Percentiles rank a stretch among this genome's conserved stretches.
Conservation (phyloP, 1,284 basidiomycete genomes). For the Microbotryum saponariae region DNA sequence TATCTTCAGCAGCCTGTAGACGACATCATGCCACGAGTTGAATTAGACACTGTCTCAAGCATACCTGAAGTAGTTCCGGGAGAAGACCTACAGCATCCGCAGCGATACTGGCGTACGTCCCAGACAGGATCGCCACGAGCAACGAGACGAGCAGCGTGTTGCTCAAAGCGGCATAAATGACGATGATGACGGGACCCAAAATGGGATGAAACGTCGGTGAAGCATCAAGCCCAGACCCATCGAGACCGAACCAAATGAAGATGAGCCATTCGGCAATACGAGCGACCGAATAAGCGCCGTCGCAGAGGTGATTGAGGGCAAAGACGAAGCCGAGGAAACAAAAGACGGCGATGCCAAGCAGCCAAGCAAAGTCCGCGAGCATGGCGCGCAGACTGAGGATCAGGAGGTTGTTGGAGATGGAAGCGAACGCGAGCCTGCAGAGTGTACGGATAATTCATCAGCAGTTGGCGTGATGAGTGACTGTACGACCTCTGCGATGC, state of each 20-base stretch:
- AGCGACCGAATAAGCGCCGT: slow-evolving; percentile 24
- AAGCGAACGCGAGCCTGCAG: slow-evolving; percentile 39
- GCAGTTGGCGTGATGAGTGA: not conserved
- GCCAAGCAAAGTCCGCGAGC: slow-evolving; percentile 39
- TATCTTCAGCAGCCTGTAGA: slow-evolving; percentile 54
- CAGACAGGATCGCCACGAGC: slow-evolving; percentile 75
- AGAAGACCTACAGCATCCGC: slow-evolving; percentile 42
- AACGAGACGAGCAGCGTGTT: slow-evolving; percentile 67
- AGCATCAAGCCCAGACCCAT: slow-evolving; percentile 22
- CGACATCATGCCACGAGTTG: slow-evolving; percentile 49
- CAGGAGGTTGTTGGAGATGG: slow-evolving; percentile 43
- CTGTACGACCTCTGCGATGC: not conserved
- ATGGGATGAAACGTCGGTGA: slow-evolving; percentile 27
- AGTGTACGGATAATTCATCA: not conserved
- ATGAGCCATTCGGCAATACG: slow-evolving; percentile 30
- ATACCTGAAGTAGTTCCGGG: slow-evolving; percentile 9
- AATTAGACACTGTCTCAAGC: slow-evolving; percentile 58
- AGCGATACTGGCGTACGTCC: slow-evolving; percentile 73
- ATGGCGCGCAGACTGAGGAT: slow-evolving; percentile 43
- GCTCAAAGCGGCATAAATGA: slow-evolving; percentile 67
- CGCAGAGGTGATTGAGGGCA: slow-evolving; percentile 31
- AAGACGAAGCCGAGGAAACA: slow-evolving; percentile 33
- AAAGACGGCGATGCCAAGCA: slow-evolving; percentile 37
- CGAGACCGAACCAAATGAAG: slow-evolving; percentile 32
- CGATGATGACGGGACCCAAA: slow-evolving; percentile 66